A percentile compares a stretch with the other conserved stretches of the same genome.
phyloP scores from a whole-genome alignment of 192 early-diverging fungal genomes.

The Powellomyces hirtus region DNA sequence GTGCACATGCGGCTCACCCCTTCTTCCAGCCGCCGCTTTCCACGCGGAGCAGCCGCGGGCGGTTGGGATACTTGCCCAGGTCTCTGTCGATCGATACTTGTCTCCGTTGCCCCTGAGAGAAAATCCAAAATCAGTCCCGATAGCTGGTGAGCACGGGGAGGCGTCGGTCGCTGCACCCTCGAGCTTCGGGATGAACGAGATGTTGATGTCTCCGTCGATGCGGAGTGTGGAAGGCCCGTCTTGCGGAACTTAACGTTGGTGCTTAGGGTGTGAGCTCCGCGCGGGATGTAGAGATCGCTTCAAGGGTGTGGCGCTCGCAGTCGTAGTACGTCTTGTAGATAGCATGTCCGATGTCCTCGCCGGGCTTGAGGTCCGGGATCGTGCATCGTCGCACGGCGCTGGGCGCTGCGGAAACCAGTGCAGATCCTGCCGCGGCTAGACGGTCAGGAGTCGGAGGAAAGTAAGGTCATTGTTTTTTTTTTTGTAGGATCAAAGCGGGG shows the following conservation, averaged over 20 bases:
- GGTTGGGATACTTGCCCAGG: slow-evolving; percentile 1
- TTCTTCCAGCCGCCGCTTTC: too few species aligned
- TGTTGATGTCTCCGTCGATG: slow-evolving; percentile 15
- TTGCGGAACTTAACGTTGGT: neutral
- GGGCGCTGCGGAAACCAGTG: too few species aligned
- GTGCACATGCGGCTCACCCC: too few species aligned
- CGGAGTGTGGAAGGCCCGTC: slow-evolving; percentile 3
- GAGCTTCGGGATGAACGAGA: slow-evolving; percentile 5
- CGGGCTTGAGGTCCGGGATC: too few species aligned
- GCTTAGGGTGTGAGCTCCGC: slow-evolving; percentile 7
- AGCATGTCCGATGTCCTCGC: slow-evolving; percentile 11
- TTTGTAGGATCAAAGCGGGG: too few species aligned
- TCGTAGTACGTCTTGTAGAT: slow-evolving; percentile 7
- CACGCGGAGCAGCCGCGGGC: slow-evolving; percentile 20
- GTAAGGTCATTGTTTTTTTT: too few species aligned
- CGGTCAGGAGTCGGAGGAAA: too few species aligned
- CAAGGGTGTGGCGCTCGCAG: neutral
- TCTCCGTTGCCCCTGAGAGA: neutral
- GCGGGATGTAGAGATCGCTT: slow-evolving; percentile 4
- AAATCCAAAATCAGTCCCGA: neutral
- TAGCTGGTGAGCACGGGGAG: too few species aligned
- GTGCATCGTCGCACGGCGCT: too few species aligned
- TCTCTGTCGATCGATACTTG: neutral
- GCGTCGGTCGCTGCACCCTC: slow-evolving; percentile 8
- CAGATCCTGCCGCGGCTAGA: too few species aligned